A percentile compares a stretch with the other conserved stretches of the same genome.
These are phyloP conservation scores for Albatrellus ellisii DNA, from an alignment of 768 basidiomycete species.

Conservation along the genomic window DNA sequence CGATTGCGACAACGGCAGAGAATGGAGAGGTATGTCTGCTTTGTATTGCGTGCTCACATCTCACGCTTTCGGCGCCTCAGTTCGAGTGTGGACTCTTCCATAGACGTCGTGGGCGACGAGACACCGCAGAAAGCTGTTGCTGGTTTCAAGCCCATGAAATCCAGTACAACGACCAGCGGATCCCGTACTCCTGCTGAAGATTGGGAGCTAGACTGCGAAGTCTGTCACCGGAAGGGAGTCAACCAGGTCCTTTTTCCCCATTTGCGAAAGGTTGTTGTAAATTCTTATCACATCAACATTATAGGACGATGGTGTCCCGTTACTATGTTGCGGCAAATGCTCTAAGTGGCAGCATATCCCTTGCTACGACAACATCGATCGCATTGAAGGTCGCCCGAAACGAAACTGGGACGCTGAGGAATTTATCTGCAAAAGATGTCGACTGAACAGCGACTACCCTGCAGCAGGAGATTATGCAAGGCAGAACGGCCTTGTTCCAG, in stretches of 20 bases:
- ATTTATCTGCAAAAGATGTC: slow-evolving; percentile 62
- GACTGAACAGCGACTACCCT: slow-evolving; percentile 2
- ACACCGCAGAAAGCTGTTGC: not conserved
- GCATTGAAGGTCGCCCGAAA: slow-evolving; percentile 42
- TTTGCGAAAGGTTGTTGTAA: slow-evolving; percentile 10
- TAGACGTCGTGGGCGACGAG: slow-evolving; percentile 7
- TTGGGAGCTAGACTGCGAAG: slow-evolving; percentile 85
- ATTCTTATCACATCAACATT: too few relatives aligned
- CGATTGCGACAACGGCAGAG: slow-evolving; percentile 4
- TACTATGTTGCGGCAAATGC: slow-evolving; percentile 76
- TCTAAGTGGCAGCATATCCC: slow-evolving; percentile 82
- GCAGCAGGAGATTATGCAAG: not conserved
- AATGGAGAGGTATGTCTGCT: slow-evolving; percentile 13
- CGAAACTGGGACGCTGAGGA: slow-evolving; percentile 83
- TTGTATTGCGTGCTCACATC: not conserved
- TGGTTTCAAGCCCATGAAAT: slow-evolving; percentile 7
- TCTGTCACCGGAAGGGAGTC: slow-evolving; percentile 59
- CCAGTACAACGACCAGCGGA: slow-evolving; percentile 24
- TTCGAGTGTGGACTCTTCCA: slow-evolving; percentile 2
- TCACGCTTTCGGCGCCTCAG: not conserved
- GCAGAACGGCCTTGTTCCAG: not conserved
- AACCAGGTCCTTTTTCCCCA: slow-evolving; percentile 47
- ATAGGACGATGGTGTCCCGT: slow-evolving; percentile 68
- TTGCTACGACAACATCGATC: slow-evolving; percentile 71
- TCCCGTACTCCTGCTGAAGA: slow-evolving; percentile 48